Evolutionary conservation across 2,329 filamentous ascomycete genomes (phyloP).

Genomic region (Diplodia intermedia): DNA sequence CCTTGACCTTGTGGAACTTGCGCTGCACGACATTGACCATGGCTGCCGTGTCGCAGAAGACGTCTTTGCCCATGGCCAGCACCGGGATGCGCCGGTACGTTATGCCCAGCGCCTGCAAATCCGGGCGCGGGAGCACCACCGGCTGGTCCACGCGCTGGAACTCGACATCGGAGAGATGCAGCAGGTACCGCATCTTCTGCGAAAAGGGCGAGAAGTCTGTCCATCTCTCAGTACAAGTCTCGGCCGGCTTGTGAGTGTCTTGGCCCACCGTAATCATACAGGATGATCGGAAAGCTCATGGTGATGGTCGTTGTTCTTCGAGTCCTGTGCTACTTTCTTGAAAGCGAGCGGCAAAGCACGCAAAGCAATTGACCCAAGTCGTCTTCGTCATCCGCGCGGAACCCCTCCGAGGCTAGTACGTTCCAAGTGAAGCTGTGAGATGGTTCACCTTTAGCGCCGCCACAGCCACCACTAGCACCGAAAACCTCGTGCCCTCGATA

Average conservation of each 20-base stretch:
- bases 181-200: slow-evolving; percentile 22
- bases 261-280: not conserved
- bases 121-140: slow-evolving; percentile 43
- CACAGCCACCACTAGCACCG: not conserved
- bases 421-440: not conserved
- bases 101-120: slow-evolving; percentile 37
- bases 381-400: not conserved
- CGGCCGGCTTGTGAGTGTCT: not conserved
- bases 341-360: too few species aligned
- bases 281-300: not conserved
- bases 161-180: not conserved
- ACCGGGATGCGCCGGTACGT: slow-evolving; percentile 30
- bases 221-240: not conserved
- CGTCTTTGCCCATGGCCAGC: slow-evolving; percentile 32
- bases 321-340: not conserved
- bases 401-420: not conserved
- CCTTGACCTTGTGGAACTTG: slow-evolving; percentile 33
- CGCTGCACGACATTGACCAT: slow-evolving; percentile 15
- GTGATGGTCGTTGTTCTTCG: not conserved
- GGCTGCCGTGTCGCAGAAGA: slow-evolving; percentile 27
- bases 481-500: too few species aligned
- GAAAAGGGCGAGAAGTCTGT: slow-evolving; percentile 31
- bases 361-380: not conserved
- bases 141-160: slow-evolving; percentile 32
- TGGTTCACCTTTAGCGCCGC: not conserved